phyloP scores from a whole-genome alignment of 78 protist genomes.

The Pelomyxa schiedti region DNA sequence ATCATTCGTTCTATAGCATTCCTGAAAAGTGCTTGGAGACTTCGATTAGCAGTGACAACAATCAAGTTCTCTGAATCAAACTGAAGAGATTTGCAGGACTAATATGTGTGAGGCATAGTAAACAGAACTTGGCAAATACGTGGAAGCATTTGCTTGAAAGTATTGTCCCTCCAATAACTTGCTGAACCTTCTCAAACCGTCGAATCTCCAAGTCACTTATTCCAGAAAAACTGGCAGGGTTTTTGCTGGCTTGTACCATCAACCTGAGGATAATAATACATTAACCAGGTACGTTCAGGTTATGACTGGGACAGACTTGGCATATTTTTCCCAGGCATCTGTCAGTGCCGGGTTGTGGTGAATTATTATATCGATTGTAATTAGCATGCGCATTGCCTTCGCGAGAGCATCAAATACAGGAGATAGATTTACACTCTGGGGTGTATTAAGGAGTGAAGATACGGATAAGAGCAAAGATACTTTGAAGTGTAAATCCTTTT shows the following conservation, averaged over 20 bases:
- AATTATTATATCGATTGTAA: constrained; percentile 48
- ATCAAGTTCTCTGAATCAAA: neutral
- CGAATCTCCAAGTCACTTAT: neutral
- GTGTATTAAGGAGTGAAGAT: constrained; percentile 11
- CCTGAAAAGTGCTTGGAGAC: too few species aligned
- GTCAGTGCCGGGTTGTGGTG: constrained; percentile 6
- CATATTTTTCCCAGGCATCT: constrained; percentile 28
- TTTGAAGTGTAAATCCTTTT: too few species aligned
- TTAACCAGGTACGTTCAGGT: neutral
- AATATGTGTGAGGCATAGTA: too few species aligned
- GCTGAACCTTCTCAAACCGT: too few species aligned
- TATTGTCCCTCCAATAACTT: too few species aligned
- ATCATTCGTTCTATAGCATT: too few species aligned
- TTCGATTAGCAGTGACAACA: neutral
- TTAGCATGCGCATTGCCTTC: constrained; percentile 30
- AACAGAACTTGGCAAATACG: too few species aligned
- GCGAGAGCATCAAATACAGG: constrained; percentile 31
- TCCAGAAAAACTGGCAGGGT: neutral
- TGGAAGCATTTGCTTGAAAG: too few species aligned
- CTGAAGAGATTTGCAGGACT: neutral
- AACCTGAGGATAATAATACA: neutral
- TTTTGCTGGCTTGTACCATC: neutral
- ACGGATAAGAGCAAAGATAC: too few species aligned
- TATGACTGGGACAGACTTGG: constrained; percentile 19
- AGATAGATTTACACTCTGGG: constrained; percentile 33